Evolutionary conservation across 805 yeast genomes (phyloP).

Genomic region (Metschnikowia shivogae): DNA sequence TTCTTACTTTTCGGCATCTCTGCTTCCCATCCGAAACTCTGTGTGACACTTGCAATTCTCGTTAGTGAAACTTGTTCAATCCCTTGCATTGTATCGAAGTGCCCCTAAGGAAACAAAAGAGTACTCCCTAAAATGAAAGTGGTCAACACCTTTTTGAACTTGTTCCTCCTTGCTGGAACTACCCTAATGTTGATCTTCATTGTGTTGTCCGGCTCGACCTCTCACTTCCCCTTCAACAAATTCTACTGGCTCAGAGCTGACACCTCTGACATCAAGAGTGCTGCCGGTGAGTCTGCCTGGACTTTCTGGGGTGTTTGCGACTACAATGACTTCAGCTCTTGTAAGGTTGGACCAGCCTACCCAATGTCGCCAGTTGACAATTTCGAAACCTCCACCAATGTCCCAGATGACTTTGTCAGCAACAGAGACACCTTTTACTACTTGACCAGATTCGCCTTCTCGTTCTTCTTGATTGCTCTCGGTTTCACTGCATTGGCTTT

Average conservation of each 20-base stretch:
- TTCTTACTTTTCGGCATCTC: slow-evolving; percentile 32
- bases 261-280: slow-evolving; percentile 52
- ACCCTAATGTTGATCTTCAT: slow-evolving; percentile 51
- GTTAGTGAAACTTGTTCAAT: neutral
- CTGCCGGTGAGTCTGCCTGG: slow-evolving; percentile 64
- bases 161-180: slow-evolving; percentile 40
- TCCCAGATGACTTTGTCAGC: slow-evolving; percentile 51
- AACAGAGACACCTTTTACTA: slow-evolving; percentile 59
- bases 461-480: slow-evolving; percentile 56
- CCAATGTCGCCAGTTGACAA: slow-evolving; percentile 81
- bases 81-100: neutral
- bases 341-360: slow-evolving; percentile 63
- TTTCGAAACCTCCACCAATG: slow-evolving; percentile 49
- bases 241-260: slow-evolving; percentile 82
- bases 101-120: neutral
- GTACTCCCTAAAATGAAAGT: slow-evolving; percentile 25
- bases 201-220: slow-evolving; percentile 18
- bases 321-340: slow-evolving; percentile 50
- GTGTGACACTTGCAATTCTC: slow-evolving; percentile 8
- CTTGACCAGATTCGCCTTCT: slow-evolving; percentile 63
- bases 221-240: slow-evolving; percentile 32
- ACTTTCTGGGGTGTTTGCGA: slow-evolving; percentile 72
- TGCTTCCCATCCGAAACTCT: slow-evolving; percentile 37
- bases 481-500: slow-evolving; percentile 62
- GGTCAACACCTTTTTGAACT: slow-evolving; percentile 31